These are phyloP conservation scores for Neofusicoccum kwambonambiense DNA, from an alignment of 2,329 filamentous ascomycete genomes.

Conservation along the genomic window DNA sequence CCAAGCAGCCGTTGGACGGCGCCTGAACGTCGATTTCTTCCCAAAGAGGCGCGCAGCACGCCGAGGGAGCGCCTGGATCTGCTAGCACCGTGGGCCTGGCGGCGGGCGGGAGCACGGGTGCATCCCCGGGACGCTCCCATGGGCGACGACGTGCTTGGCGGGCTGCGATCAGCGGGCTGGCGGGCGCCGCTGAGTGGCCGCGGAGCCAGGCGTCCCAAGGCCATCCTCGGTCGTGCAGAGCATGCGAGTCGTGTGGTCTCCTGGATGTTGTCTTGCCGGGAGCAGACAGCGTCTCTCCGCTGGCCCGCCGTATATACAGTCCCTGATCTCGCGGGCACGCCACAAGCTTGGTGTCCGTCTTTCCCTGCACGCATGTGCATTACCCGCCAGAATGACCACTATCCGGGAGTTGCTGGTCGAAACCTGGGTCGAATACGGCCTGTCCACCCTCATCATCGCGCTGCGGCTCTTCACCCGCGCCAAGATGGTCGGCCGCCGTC, in stretches of 20 bases:
- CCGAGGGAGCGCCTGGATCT: not conserved
- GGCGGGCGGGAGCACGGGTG: not conserved
- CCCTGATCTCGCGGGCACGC: not conserved
- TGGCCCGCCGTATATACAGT: not conserved
- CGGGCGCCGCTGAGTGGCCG: not conserved
- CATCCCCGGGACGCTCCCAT: not conserved
- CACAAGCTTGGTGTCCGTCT: not conserved
- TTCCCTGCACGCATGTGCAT: not conserved
- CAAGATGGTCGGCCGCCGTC: constrained; percentile 35
- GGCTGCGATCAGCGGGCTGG: not conserved
- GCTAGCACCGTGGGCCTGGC: too few species aligned
- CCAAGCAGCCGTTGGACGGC: not conserved
- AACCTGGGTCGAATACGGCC: constrained; percentile 38
- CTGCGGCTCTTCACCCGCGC: constrained; percentile 34
- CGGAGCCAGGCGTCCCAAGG: not conserved
- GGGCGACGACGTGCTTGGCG: not conserved
- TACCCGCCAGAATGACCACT: not conserved
- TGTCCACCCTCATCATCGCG: constrained; percentile 34
- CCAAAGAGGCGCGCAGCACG: not conserved
- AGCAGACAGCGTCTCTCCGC: not conserved
- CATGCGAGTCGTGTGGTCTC: not conserved
- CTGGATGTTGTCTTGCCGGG: not conserved
- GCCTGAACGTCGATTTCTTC: not conserved
- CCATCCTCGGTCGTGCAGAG: not conserved
- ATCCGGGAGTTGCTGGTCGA: constrained; percentile 23